Percentiles rank a stretch among this genome's conserved stretches.
phyloP scores from a whole-genome alignment of 2,329 filamentous ascomycete species.

The Cytospora leucostoma region DNA sequence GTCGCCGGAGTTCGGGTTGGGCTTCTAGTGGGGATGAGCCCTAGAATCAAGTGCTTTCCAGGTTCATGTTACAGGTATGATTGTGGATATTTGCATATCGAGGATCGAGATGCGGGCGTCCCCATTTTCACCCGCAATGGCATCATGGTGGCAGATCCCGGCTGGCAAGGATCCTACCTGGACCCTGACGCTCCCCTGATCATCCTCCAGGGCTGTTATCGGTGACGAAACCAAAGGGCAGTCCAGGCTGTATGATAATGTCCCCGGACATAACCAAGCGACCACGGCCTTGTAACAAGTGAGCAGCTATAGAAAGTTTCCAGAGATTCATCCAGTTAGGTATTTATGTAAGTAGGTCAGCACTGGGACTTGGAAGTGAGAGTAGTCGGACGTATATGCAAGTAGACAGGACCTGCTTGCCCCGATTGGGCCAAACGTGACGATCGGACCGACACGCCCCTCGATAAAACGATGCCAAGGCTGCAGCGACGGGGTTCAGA shows the following conservation, averaged over 20 bases:
- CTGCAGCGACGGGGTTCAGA: neutral
- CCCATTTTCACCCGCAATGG: conserved; percentile 23
- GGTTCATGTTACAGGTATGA: neutral
- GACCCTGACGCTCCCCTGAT: neutral
- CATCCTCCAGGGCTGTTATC: too few relatives aligned
- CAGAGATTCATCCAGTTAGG: too few relatives aligned
- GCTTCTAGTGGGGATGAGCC: conserved; percentile 1
- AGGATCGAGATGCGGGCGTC: conserved; percentile 14
- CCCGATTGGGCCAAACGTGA: conserved; percentile 12
- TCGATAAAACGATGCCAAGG: conserved; percentile 15
- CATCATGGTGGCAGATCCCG: conserved; percentile 22
- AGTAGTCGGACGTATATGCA: conserved; percentile 8
- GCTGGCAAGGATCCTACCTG: conserved; percentile 20
- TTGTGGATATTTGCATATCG: conserved; percentile 25
- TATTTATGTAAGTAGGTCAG: too few relatives aligned
- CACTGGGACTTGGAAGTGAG: too few relatives aligned
- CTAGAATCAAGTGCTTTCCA: neutral
- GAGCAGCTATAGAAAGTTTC: too few relatives aligned
- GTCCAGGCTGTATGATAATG: too few relatives aligned
- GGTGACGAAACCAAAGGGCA: too few relatives aligned
- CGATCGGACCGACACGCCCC: neutral
- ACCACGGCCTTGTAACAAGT: neutral
- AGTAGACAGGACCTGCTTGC: neutral
- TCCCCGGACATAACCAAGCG: too few relatives aligned
- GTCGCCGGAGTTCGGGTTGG: neutral